Conservation (phyloP, 768 basidiomycete genomes). For the Rhodotorula babjevae region DNA sequence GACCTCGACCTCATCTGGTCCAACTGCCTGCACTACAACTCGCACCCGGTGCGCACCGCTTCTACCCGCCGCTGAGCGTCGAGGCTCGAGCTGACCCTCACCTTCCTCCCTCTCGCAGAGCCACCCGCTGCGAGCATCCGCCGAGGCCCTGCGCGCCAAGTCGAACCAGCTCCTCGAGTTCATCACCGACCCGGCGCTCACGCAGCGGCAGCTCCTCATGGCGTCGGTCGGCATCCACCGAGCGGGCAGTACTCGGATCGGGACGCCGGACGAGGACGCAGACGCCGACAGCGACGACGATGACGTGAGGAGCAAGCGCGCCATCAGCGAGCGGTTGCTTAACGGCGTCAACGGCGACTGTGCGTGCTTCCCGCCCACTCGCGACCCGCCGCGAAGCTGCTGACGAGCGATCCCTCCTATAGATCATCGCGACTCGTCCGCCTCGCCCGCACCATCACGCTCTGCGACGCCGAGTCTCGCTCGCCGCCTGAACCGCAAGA, state of each 20-base stretch:
- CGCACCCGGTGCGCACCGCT: constrained; percentile 65
- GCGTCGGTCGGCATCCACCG: constrained; percentile 5
- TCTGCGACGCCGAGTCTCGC: constrained; percentile 11
- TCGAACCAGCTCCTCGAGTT: constrained; percentile 79
- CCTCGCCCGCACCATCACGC: constrained; percentile 21
- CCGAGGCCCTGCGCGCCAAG: constrained; percentile 72
- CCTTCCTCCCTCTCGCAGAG: constrained; percentile 52
- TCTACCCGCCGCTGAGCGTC: background rate
- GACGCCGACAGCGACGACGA: constrained; percentile 38
- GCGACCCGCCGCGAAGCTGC: too few species aligned
- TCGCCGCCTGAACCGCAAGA: constrained; percentile 9
- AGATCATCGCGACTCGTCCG: constrained; percentile 27
- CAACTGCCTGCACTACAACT: constrained; percentile 90
- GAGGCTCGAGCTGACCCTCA: background rate
- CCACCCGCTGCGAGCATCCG: constrained; percentile 80
- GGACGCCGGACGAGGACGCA: constrained; percentile 33
- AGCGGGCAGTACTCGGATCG: constrained; percentile 9
- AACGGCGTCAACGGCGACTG: constrained; percentile 30
- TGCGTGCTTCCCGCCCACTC: background rate
- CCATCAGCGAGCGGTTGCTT: constrained; percentile 16
- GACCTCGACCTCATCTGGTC: constrained; percentile 96
- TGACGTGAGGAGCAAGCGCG: constrained; percentile 18
- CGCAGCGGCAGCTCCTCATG: constrained; percentile 17
- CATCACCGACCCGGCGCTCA: constrained; percentile 65
- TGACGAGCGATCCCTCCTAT: background rate